These are phyloP conservation scores for Chytriomyces sp. DNA, from an alignment of 192 early-diverging fungal species.

Conservation along the genomic window DNA sequence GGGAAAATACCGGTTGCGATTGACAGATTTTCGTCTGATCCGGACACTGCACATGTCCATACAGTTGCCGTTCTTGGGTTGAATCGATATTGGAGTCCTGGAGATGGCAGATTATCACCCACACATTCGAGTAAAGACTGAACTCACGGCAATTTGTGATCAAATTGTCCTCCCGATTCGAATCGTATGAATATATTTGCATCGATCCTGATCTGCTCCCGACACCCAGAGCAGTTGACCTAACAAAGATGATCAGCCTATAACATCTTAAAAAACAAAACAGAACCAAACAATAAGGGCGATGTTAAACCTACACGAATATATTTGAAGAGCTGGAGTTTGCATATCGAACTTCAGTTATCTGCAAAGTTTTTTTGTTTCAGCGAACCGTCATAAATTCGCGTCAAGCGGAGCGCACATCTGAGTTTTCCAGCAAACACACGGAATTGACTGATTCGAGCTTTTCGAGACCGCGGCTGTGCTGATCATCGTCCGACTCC, in stretches of 20 bases:
- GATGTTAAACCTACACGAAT: neutral
- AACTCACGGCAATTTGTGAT: neutral
- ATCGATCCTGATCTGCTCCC: conserved; percentile 2
- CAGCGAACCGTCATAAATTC: too few species aligned
- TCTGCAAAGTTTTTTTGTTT: too few species aligned
- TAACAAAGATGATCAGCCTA: neutral
- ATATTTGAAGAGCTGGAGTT: neutral
- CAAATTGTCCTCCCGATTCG: neutral
- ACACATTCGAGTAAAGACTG: neutral
- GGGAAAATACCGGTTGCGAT: conserved; percentile 2
- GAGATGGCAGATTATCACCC: neutral
- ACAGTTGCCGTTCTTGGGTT: conserved; percentile 9
- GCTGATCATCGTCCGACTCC: too few species aligned
- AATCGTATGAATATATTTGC: conserved; percentile 8
- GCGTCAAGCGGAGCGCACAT: too few species aligned
- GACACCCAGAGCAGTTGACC: neutral
- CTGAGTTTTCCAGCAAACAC: too few species aligned
- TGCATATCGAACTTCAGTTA: too few species aligned
- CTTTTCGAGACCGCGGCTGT: too few species aligned
- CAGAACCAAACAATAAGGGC: neutral
- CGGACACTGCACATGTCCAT: conserved; percentile 16
- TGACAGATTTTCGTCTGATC: neutral
- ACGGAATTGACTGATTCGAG: too few species aligned
- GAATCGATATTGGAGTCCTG: conserved; percentile 10
- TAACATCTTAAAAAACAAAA: neutral